These are phyloP conservation scores for Cephaloascus fragrans DNA, from an alignment of 805 yeast genomes.

Conservation along the genomic window DNA sequence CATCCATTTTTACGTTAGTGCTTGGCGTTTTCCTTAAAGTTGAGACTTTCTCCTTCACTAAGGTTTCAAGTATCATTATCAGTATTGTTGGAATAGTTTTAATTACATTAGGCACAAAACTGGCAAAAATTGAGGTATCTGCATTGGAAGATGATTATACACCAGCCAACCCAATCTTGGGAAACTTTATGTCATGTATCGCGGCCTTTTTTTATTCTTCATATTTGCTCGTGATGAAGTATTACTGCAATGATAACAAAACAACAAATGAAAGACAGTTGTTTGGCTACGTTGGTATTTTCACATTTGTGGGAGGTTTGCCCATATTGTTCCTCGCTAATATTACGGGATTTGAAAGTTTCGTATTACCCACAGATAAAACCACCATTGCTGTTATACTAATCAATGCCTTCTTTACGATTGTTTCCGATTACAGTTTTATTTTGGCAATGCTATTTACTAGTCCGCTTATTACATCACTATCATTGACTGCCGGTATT, in stretches of 20 bases:
- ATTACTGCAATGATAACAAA: conserved; percentile 33
- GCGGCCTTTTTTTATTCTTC: conserved; percentile 39
- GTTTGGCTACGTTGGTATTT: conserved; percentile 37
- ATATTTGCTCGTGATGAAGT: conserved; percentile 31
- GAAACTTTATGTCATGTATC: conserved; percentile 32
- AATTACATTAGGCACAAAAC: conserved; percentile 24
- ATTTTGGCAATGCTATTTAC: conserved; percentile 43
- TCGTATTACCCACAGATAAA: conserved; percentile 30
- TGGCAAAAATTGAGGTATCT: conserved; percentile 9
- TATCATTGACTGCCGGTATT: conserved; percentile 41
- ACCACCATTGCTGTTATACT: conserved; percentile 21
- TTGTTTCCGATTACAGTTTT: conserved; percentile 39
- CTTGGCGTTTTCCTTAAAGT: conserved; percentile 29
- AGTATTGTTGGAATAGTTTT: conserved; percentile 37
- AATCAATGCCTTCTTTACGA: conserved; percentile 33
- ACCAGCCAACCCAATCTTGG: conserved; percentile 30
- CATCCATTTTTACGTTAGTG: conserved; percentile 39
- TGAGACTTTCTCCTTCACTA: conserved; percentile 30
- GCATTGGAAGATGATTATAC: conserved; percentile 7
- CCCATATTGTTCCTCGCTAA: conserved; percentile 29
- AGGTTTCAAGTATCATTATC: conserved; percentile 29
- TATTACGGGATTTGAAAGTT: conserved; percentile 25
- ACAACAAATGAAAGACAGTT: conserved; percentile 35
- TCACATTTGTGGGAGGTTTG: conserved; percentile 25
- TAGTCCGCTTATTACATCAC: conserved; percentile 41